Conservation (phyloP, 345 rosid genomes). For the Bruguiera sexangula region DNA sequence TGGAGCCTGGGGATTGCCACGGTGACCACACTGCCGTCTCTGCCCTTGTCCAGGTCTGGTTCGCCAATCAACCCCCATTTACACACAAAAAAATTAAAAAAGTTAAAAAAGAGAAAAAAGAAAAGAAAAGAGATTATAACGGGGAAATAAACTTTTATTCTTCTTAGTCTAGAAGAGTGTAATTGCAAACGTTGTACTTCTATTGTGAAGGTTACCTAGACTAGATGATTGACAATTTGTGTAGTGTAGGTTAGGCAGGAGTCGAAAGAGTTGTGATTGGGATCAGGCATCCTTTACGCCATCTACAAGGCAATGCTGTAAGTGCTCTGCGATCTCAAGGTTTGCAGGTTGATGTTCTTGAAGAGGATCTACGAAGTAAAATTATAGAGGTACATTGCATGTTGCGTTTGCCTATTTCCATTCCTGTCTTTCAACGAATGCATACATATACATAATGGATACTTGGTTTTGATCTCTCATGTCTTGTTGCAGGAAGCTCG, state of each 20-base stretch:
- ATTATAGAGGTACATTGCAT: slow-evolving; percentile 53
- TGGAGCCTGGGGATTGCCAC: slow-evolving; percentile 96
- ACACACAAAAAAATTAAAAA: too few relatives aligned
- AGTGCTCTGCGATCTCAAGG: slow-evolving; percentile 73
- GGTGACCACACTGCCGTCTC: slow-evolving; percentile 81
- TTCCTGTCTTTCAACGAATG: neutral
- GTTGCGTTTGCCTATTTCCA: neutral
- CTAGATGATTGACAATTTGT: neutral
- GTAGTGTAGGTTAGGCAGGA: slow-evolving; percentile 64
- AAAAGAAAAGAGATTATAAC: too few relatives aligned
- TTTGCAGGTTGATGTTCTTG: slow-evolving; percentile 81
- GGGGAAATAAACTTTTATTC: too few relatives aligned
- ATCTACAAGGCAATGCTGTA: slow-evolving; percentile 81
- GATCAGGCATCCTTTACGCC: slow-evolving; percentile 81
- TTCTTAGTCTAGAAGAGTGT: too few relatives aligned
- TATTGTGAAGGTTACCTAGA: too few relatives aligned
- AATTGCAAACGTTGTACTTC: too few relatives aligned
- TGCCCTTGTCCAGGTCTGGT: slow-evolving; percentile 75
- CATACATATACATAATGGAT: too few relatives aligned
- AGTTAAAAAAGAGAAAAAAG: too few relatives aligned
- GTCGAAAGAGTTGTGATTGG: slow-evolving; percentile 74
- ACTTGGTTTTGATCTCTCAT: too few relatives aligned
- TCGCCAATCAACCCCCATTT: neutral
- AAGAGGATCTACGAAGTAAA: slow-evolving; percentile 80
- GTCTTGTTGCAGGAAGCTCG: slow-evolving; percentile 58